These are phyloP conservation scores for Ophiostoma ulmi DNA, from an alignment of 2,329 filamentous ascomycete species.

Conservation along the genomic window DNA sequence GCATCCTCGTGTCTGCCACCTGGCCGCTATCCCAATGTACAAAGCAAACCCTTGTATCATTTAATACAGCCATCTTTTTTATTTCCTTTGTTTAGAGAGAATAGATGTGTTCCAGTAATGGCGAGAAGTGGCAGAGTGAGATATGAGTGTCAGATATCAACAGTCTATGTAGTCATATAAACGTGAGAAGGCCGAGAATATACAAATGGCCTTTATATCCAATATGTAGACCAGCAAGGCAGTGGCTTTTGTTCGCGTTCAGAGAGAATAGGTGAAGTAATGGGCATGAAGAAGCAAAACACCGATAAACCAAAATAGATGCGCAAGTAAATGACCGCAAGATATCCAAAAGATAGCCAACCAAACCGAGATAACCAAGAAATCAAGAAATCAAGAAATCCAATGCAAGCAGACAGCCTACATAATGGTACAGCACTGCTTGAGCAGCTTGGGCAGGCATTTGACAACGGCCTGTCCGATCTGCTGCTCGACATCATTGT, in stretches of 20 bases:
- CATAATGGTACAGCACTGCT: conserved; percentile 70
- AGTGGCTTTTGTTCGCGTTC: too few species aligned
- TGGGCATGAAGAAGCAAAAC: too few species aligned
- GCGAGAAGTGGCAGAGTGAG: not conserved
- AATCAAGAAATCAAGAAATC: not conserved
- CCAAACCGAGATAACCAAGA: not conserved
- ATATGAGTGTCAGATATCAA: not conserved
- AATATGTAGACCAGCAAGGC: not conserved
- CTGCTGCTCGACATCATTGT: conserved; percentile 55
- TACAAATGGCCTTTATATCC: not conserved
- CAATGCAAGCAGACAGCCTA: conserved; percentile 35
- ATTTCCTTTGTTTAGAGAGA: not conserved
- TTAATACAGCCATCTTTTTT: not conserved
- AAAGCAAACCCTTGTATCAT: not conserved
- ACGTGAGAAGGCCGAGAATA: not conserved
- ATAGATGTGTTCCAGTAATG: not conserved
- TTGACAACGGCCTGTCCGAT: conserved; percentile 45
- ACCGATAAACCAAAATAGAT: not conserved
- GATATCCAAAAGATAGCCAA: not conserved
- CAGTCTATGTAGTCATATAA: not conserved
- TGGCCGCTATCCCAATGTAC: not conserved
- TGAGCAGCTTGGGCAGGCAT: conserved; percentile 54
- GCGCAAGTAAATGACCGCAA: not conserved
- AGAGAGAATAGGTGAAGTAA: too few species aligned
- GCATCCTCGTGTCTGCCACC: too few species aligned